These are phyloP conservation scores for Paraglomus brasilianum DNA, from an alignment of 192 early-diverging fungal species.

Conservation along the genomic window DNA sequence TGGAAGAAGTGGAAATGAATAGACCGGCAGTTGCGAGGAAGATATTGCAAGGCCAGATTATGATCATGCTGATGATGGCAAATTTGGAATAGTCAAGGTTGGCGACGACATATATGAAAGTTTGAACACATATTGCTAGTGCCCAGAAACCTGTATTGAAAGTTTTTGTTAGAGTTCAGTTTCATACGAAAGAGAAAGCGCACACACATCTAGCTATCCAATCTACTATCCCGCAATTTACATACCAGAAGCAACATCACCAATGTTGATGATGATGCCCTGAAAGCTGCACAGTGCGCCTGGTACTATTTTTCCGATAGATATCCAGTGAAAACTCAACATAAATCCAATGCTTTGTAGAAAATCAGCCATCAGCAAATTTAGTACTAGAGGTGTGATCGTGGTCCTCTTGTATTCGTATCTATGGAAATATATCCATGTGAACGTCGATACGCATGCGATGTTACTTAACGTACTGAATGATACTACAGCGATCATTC, in stretches of 20 bases:
- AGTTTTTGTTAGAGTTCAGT: not conserved
- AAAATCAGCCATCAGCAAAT: conserved; percentile 12
- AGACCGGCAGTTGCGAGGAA: not conserved
- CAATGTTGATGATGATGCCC: conserved; percentile 24
- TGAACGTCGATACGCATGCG: not conserved
- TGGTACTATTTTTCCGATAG: not conserved
- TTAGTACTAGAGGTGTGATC: conserved; percentile 5
- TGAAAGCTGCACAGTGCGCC: conserved; percentile 8
- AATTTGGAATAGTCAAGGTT: not conserved
- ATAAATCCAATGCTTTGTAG: conserved; percentile 27
- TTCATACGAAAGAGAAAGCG: conserved; percentile 6
- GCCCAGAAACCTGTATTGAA: conserved; percentile 1
- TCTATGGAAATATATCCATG: not conserved
- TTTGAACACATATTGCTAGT: not conserved
- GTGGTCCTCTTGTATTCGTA: not conserved
- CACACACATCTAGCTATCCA: not conserved
- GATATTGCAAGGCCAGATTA: not conserved
- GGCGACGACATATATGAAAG: not conserved
- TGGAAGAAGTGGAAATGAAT: not conserved
- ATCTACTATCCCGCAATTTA: not conserved
- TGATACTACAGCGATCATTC: not conserved
- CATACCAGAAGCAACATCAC: conserved; percentile 24
- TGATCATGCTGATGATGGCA: not conserved
- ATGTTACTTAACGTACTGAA: conserved; percentile 30
- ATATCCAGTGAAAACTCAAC: conserved; percentile 13